Conservation (phyloP, 2,329 filamentous ascomycete species). For the Xylariomycetidae sp. region DNA sequence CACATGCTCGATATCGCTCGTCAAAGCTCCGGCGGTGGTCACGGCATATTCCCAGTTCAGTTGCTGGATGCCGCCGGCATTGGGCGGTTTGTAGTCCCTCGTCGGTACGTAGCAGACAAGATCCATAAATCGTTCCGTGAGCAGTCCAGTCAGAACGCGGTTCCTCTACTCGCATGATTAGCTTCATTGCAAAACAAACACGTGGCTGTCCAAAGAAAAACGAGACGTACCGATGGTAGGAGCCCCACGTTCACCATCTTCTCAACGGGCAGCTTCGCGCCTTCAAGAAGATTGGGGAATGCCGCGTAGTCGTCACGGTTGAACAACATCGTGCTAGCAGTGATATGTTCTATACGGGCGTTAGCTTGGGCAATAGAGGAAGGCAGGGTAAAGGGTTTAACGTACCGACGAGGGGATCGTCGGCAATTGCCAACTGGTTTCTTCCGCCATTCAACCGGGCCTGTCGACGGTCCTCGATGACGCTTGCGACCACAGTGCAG, state of each 20-base stretch:
- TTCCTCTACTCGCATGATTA: conserved; percentile 44
- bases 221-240: background rate
- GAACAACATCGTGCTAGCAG: background rate
- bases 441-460: conserved; percentile 38
- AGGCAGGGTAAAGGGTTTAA: conserved; percentile 5
- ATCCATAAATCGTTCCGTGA: conserved; percentile 49
- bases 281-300: background rate
- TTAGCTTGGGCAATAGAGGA: conserved; percentile 2
- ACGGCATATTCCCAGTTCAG: conserved; percentile 42
- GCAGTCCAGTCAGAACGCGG: conserved; percentile 42
- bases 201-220: no score
- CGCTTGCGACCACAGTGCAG: conserved; percentile 47
- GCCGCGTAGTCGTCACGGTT: background rate
- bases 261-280: background rate
- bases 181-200: conserved; percentile 47
- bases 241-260: background rate
- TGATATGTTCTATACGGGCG: conserved; percentile 21
- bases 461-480: conserved; percentile 47
- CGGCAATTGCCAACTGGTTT: conserved; percentile 33
- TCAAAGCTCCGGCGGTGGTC: no score
- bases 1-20: no score
- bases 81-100: conserved; percentile 45
- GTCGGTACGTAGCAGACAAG: conserved; percentile 43
- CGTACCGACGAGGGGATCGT: conserved; percentile 44
- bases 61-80: conserved; percentile 30